Conservation (phyloP, 1,284 basidiomycete species). For the Coniferiporia sulphurascens region DNA sequence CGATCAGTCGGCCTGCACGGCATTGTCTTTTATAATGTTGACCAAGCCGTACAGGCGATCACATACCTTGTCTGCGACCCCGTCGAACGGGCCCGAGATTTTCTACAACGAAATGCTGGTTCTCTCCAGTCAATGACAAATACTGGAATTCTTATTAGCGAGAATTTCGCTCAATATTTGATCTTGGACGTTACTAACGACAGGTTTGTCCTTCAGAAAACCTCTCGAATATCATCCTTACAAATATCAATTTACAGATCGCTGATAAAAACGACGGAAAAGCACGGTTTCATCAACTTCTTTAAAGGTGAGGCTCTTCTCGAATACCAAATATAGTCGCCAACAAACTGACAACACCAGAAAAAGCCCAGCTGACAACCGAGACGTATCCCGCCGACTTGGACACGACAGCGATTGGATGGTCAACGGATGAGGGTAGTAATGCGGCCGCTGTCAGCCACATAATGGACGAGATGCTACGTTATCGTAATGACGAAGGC, state of each 20-base stretch:
- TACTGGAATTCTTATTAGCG: conserved; percentile 36
- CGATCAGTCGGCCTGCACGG: conserved; percentile 51
- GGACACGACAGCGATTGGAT: conserved; percentile 17
- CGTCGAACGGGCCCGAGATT: conserved; percentile 36
- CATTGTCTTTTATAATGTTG: conserved; percentile 41
- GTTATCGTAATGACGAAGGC: too few relatives aligned
- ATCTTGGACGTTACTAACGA: conserved; percentile 37
- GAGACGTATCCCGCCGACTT: conserved; percentile 13
- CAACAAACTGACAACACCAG: conserved; percentile 17
- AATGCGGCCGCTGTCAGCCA: background rate
- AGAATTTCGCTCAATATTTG: conserved; percentile 53
- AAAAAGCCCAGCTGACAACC: conserved; percentile 22
- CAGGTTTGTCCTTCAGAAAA: background rate
- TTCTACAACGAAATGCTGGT: conserved; percentile 36
- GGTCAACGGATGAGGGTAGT: conserved; percentile 6
- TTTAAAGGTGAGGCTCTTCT: background rate
- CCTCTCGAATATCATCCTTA: background rate
- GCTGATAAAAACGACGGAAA: background rate
- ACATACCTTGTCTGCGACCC: conserved; percentile 47
- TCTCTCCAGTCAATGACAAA: conserved; percentile 42
- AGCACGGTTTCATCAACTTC: background rate
- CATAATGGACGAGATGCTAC: conserved; percentile 5
- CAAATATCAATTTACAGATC: background rate
- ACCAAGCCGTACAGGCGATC: conserved; percentile 38
- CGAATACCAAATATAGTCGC: background rate